Evolutionary conservation across 768 basidiomycete species (phyloP).

Genomic region (Coprinopsis marcescibilis): DNA sequence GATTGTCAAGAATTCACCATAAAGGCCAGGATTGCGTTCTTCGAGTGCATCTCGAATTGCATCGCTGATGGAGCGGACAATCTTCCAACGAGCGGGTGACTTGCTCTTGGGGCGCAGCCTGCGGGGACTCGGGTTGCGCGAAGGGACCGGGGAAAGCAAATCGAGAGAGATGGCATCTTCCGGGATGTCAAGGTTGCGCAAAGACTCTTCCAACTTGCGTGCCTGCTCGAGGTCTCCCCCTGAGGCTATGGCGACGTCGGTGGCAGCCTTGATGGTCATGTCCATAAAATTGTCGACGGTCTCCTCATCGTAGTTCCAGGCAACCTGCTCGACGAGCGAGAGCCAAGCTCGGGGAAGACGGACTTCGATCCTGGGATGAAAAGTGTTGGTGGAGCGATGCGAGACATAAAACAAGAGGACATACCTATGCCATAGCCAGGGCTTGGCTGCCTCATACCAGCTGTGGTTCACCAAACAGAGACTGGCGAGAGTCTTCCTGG

Average conservation of each 20-base stretch:
- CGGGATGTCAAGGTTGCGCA: conserved; percentile 56
- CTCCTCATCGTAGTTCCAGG: conserved; percentile 66
- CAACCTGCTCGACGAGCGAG: conserved; percentile 71
- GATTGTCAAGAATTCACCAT: conserved; percentile 43
- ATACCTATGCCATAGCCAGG: conserved; percentile 78
- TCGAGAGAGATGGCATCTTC: conserved; percentile 71
- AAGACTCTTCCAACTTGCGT: conserved; percentile 51
- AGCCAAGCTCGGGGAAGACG: conserved; percentile 83
- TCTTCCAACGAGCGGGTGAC: conserved; percentile 79
- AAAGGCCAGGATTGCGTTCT: conserved; percentile 58
- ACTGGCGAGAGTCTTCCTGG: conserved; percentile 58
- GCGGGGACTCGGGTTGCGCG: conserved; percentile 78
- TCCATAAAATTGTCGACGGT: conserved; percentile 61
- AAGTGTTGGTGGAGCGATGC: neutral
- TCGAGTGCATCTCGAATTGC: conserved; percentile 71
- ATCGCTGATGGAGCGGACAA: conserved; percentile 72
- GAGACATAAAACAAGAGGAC: conserved; percentile 15
- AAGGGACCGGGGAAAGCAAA: conserved; percentile 70
- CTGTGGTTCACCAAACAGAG: conserved; percentile 74
- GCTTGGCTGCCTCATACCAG: conserved; percentile 80
- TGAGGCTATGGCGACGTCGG: conserved; percentile 54
- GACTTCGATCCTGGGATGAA: conserved; percentile 53
- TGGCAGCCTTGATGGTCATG: conserved; percentile 60
- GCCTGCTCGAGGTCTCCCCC: conserved; percentile 37
- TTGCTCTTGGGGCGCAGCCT: conserved; percentile 72